phyloP scores from a whole-genome alignment of 331 rosid species.

The Cydonia oblonga region DNA sequence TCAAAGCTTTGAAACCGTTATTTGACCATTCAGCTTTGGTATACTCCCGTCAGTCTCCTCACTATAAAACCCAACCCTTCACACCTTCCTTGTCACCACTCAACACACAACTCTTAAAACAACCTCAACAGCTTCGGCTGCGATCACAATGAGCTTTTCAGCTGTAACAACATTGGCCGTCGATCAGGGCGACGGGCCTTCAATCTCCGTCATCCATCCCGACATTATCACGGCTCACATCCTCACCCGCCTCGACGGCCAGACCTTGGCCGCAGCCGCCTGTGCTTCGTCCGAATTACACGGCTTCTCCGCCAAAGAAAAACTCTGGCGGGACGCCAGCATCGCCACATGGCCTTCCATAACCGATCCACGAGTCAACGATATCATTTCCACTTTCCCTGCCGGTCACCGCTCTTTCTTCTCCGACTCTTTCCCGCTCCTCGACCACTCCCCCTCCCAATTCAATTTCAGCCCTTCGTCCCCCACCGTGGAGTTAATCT shows the following conservation, averaged over 20 bases:
- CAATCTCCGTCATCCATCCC: constrained; percentile 36
- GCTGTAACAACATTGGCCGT: neutral
- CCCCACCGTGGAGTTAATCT: constrained; percentile 25
- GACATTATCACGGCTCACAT: constrained; percentile 61
- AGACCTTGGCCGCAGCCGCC: constrained; percentile 46
- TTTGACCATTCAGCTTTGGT: neutral
- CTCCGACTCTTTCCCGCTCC: constrained; percentile 56
- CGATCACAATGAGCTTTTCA: constrained; percentile 13
- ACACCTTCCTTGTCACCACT: neutral
- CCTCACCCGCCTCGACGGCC: constrained; percentile 67
- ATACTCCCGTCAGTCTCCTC: neutral
- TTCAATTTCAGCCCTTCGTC: neutral
- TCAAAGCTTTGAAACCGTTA: neutral
- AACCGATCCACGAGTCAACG: constrained; percentile 14
- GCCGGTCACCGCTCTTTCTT: constrained; percentile 50
- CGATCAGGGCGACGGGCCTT: constrained; percentile 10
- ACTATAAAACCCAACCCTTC: neutral
- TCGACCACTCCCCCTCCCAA: constrained; percentile 8
- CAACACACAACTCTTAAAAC: neutral
- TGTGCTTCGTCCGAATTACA: constrained; percentile 38
- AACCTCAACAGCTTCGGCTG: too few species aligned
- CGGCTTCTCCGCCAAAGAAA: constrained; percentile 35
- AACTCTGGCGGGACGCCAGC: constrained; percentile 53
- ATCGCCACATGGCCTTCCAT: constrained; percentile 64
- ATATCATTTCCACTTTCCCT: constrained; percentile 42